phyloP scores from a whole-genome alignment of 73 alveolate genomes.

The Tetrahymena borealis region DNA sequence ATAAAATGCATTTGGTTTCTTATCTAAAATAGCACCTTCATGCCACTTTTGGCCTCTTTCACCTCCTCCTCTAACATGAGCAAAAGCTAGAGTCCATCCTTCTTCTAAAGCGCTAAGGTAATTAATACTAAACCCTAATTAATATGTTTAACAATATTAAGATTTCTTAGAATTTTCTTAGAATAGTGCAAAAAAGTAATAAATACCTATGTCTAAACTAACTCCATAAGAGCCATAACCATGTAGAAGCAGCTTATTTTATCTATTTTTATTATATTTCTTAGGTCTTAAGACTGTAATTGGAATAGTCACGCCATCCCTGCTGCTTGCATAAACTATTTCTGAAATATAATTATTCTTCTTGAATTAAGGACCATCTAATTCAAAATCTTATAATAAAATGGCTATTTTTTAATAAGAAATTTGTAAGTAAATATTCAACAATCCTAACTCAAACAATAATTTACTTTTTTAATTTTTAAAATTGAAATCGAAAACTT shows the following conservation, averaged over 20 bases:
- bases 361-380: conserved; percentile 60
- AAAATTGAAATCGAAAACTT: conserved; percentile 52
- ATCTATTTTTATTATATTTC: conserved; percentile 28
- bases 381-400: conserved; percentile 32
- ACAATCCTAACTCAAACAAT: background rate
- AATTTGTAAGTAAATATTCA: background rate
- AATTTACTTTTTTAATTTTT: conserved; percentile 6
- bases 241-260: conserved; percentile 34
- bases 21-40: conserved; percentile 56
- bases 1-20: conserved; percentile 50
- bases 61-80: conserved; percentile 89
- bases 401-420: background rate
- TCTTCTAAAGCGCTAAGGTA: conserved; percentile 69
- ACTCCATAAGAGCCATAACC: conserved; percentile 89
- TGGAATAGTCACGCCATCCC: conserved; percentile 76
- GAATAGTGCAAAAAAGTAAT: too few relatives aligned
- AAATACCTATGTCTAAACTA: background rate
- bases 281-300: conserved; percentile 56
- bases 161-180: background rate
- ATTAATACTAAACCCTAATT: conserved; percentile 53
- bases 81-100: conserved; percentile 79
- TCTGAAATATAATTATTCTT: conserved; percentile 52
- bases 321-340: conserved; percentile 55
- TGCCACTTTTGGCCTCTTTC: conserved; percentile 87
- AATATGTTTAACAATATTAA: background rate